These are phyloP conservation scores for Mesembryanthemum crystallinum DNA, from an alignment of 148 eudicot species.

Conservation along the genomic window DNA sequence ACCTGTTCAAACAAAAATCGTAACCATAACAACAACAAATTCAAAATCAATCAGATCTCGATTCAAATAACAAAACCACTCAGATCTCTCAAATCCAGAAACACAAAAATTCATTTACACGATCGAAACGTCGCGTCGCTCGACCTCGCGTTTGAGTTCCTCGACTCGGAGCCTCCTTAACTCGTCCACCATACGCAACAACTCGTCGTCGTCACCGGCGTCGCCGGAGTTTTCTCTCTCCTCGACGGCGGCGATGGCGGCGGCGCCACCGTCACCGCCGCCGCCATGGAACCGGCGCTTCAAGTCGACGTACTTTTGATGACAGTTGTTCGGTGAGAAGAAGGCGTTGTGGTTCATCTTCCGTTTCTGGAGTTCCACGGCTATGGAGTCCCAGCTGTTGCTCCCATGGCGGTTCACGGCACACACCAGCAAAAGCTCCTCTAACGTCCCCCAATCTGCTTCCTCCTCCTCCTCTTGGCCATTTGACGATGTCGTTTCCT, in stretches of 20 bases:
- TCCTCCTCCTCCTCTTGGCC: neutral
- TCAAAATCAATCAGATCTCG: conserved; percentile 34
- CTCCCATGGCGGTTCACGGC: conserved; percentile 42
- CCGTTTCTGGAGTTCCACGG: conserved; percentile 36
- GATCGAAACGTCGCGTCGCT: conserved; percentile 45
- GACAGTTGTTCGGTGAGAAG: conserved; percentile 26
- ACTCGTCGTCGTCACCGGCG: neutral
- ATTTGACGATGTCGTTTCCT: conserved; percentile 25
- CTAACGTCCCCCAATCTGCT: conserved; percentile 40
- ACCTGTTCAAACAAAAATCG: conserved; percentile 35
- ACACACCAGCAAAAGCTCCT: conserved; percentile 37
- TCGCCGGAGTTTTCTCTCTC: conserved; percentile 7
- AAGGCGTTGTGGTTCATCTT: neutral
- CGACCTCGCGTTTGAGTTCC: conserved; percentile 37
- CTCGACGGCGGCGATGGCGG: neutral
- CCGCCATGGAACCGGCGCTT: conserved; percentile 26
- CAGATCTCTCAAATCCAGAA: conserved; percentile 10
- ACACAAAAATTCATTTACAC: conserved; percentile 37
- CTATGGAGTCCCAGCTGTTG: conserved; percentile 40
- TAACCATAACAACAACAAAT: neutral
- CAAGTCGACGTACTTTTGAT: conserved; percentile 30
- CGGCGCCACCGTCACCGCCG: neutral
- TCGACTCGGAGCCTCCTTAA: conserved; percentile 38
- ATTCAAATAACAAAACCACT: neutral
- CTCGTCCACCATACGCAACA: conserved; percentile 29